A percentile compares a stretch with the other conserved stretches of the same genome.
Conservation (phyloP, 371 early-diverging fungal species). For the Syncephalastrum monosporum region DNA sequence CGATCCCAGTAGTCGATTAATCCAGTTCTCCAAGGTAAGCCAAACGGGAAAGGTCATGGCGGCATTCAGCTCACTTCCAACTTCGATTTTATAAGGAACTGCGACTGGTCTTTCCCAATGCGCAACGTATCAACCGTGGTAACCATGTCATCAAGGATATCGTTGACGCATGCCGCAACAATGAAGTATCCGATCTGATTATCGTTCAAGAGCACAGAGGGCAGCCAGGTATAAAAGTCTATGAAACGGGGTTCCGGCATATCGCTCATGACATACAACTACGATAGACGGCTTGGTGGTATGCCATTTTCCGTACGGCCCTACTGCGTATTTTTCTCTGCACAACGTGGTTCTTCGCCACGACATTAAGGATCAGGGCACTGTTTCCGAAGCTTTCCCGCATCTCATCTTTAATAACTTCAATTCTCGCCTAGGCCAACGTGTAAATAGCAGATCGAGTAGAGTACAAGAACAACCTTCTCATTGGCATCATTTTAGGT, state of each 20-base stretch:
- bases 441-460: slow-evolving; percentile 53
- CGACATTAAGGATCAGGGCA: slow-evolving; percentile 94
- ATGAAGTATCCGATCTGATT: slow-evolving; percentile 96
- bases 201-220: slow-evolving; percentile 98
- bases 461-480: background rate
- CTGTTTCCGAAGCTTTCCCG: slow-evolving; percentile 94
- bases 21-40: slow-evolving; percentile 90
- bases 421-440: slow-evolving; percentile 80
- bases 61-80: background rate
- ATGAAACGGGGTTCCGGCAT: background rate
- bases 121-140: slow-evolving; percentile 98
- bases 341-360: slow-evolving; percentile 97
- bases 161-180: slow-evolving; percentile 91
- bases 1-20: slow-evolving; percentile 92
- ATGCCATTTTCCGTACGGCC: slow-evolving; percentile 98
- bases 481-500: slow-evolving; percentile 39
- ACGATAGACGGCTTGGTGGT: slow-evolving; percentile 88
- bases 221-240: slow-evolving; percentile 72
- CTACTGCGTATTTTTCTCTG: slow-evolving; percentile 96
- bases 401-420: slow-evolving; percentile 97
- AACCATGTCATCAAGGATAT: slow-evolving; percentile 95
- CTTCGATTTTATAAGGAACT: slow-evolving; percentile 65
- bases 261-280: background rate
- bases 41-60: no score
- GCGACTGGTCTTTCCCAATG: slow-evolving; percentile 95